phyloP scores from a whole-genome alignment of 164 flowering plant genomes.

The Vitis riparia region DNA sequence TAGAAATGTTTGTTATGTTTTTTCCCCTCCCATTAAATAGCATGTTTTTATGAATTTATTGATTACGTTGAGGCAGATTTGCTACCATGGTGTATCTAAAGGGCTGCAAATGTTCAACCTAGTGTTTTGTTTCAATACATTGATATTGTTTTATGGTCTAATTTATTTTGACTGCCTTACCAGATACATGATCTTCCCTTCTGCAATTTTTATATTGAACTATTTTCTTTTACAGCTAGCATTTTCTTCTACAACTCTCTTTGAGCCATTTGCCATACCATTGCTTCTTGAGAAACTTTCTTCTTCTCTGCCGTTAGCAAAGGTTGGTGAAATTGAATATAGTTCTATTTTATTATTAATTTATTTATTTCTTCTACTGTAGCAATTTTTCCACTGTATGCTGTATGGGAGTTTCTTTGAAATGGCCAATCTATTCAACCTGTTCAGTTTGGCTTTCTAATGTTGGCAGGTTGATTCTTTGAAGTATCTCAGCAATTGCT shows the following conservation, averaged over 20 bases:
- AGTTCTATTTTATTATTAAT: not conserved
- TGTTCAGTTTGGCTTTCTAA: not conserved
- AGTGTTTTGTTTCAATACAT: too few relatives aligned
- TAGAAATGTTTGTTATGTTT: too few relatives aligned
- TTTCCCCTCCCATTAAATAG: too few relatives aligned
- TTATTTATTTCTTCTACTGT: not conserved
- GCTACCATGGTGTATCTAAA: too few relatives aligned
- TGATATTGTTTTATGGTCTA: too few relatives aligned
- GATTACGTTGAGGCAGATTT: too few relatives aligned
- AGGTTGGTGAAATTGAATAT: slow-evolving; percentile 47
- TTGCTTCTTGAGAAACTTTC: slow-evolving; percentile 91
- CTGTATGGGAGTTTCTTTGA: not conserved
- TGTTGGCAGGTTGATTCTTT: slow-evolving; percentile 78
- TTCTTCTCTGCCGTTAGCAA: slow-evolving; percentile 72
- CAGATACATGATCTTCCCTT: not conserved
- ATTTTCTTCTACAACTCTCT: slow-evolving; percentile 74
- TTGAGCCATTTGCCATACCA: slow-evolving; percentile 86
- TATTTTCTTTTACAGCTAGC: slow-evolving; percentile 52
- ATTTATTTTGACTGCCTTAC: too few relatives aligned
- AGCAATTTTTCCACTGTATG: not conserved
- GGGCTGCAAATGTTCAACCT: too few relatives aligned
- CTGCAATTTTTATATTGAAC: not conserved
- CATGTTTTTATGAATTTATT: too few relatives aligned
- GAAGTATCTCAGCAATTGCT: slow-evolving; percentile 67
- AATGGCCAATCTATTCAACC: not conserved